Percentiles rank a stretch among this genome's conserved stretches.
phyloP scores from a whole-genome alignment of 805 yeast genomes.

The Hemisphaericaspora nanyangensis region DNA sequence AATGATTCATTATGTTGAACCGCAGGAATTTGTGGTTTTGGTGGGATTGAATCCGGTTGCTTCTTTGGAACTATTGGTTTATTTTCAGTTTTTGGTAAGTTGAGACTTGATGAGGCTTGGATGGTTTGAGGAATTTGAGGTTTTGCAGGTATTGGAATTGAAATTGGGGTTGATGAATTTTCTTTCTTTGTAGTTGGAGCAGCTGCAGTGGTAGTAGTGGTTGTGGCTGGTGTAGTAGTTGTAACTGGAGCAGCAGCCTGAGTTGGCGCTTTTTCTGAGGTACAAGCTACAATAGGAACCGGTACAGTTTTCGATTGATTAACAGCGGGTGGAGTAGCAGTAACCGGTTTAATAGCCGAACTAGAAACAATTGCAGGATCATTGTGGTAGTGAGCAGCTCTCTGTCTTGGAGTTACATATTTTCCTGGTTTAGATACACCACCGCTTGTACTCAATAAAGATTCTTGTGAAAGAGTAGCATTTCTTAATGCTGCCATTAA shows the following conservation, averaged over 20 bases:
- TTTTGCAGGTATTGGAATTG: background rate
- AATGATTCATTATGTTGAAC: slow-evolving; percentile 29
- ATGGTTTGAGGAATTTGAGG: background rate
- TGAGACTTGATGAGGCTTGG: slow-evolving; percentile 2
- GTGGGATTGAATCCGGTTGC: slow-evolving; percentile 30
- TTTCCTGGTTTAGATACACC: slow-evolving; percentile 23
- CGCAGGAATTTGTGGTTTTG: slow-evolving; percentile 22
- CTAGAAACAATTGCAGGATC: slow-evolving; percentile 69
- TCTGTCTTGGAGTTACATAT: slow-evolving; percentile 56
- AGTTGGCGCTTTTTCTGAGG: background rate
- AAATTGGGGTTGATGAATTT: no score
- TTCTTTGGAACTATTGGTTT: slow-evolving; percentile 4
- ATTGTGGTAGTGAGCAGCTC: slow-evolving; percentile 47
- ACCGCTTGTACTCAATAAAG: background rate
- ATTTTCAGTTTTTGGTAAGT: background rate
- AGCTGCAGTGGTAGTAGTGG: background rate
- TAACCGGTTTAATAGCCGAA: slow-evolving; percentile 30
- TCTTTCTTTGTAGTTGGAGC: background rate
- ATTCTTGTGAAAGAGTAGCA: slow-evolving; percentile 20
- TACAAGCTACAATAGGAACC: background rate
- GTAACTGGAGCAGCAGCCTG: background rate
- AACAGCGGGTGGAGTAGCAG: slow-evolving; percentile 3
- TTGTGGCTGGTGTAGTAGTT: background rate
- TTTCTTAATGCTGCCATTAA: slow-evolving; percentile 45
- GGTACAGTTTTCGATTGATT: background rate